These are phyloP conservation scores for Paramecium octaurelia DNA, from an alignment of 73 alveolate species.

Conservation along the genomic window DNA sequence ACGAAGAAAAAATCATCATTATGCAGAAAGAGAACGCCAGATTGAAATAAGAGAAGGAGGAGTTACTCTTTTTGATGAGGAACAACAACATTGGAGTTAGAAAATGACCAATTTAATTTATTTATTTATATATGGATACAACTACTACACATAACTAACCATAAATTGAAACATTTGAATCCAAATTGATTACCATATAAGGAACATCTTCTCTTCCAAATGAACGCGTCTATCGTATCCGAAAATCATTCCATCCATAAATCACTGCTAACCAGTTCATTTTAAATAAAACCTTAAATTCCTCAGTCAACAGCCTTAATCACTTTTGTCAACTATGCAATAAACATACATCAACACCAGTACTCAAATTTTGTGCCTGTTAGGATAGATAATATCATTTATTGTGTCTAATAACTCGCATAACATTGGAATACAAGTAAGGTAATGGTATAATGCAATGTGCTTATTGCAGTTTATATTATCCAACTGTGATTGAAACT, in stretches of 20 bases:
- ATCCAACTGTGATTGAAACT: background rate
- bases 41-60: conserved; percentile 42
- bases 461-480: background rate
- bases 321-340: background rate
- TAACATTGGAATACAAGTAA: background rate
- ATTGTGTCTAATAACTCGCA: background rate
- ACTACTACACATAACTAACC: background rate
- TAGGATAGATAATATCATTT: background rate
- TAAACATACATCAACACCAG: background rate
- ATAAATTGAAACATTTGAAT: background rate
- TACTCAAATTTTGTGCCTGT: background rate
- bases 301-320: background rate
- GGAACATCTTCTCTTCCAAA: background rate
- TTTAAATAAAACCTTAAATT: background rate
- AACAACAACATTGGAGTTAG: background rate
- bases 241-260: background rate
- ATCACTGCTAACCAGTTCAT: background rate
- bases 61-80: background rate
- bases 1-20: background rate
- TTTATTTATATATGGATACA: conserved; percentile 2
- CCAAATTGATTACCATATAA: background rate
- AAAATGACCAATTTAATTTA: background rate
- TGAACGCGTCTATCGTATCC: background rate
- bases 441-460: background rate
- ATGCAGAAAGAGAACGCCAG: background rate